Evolutionary conservation across 1,139 yeast species (phyloP).

Genomic region (Yamadazyma siamensis): DNA sequence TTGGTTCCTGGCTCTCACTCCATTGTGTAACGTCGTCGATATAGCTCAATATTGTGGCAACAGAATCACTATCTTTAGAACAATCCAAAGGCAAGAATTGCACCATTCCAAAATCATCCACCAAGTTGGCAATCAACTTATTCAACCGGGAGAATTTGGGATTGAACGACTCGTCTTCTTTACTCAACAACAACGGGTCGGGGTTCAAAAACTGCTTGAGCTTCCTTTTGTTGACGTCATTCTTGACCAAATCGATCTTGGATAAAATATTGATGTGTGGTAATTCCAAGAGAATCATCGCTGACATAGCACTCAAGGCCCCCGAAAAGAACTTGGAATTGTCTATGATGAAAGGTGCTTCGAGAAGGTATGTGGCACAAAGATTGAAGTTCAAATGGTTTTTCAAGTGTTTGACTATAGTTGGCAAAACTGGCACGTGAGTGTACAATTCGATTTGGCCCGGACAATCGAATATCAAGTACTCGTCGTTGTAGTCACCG

Average conservation of each 20-base stretch:
- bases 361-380: conserved; percentile 89
- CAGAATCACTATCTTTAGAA: conserved; percentile 68
- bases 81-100: conserved; percentile 91
- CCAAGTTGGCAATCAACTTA: conserved; percentile 78
- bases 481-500: conserved; percentile 92
- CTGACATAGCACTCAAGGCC: conserved; percentile 95
- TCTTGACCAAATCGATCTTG: conserved; percentile 80
- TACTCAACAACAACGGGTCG: conserved; percentile 68
- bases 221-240: conserved; percentile 68
- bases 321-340: conserved; percentile 91
- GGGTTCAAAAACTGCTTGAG: conserved; percentile 86
- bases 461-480: conserved; percentile 93
- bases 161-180: conserved; percentile 41
- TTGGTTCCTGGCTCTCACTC: conserved; percentile 96
- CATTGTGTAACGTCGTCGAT: conserved; percentile 97
- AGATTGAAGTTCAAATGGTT: conserved; percentile 75
- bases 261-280: conserved; percentile 92
- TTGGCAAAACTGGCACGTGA: conserved; percentile 89
- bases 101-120: conserved; percentile 98
- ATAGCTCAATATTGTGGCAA: conserved; percentile 81
- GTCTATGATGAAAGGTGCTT: conserved; percentile 92
- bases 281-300: conserved; percentile 90
- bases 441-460: conserved; percentile 97
- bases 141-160: conserved; percentile 76
- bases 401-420: conserved; percentile 79